Conservation (phyloP, 768 basidiomycete genomes). For the Boletus pseudopeckii region DNA sequence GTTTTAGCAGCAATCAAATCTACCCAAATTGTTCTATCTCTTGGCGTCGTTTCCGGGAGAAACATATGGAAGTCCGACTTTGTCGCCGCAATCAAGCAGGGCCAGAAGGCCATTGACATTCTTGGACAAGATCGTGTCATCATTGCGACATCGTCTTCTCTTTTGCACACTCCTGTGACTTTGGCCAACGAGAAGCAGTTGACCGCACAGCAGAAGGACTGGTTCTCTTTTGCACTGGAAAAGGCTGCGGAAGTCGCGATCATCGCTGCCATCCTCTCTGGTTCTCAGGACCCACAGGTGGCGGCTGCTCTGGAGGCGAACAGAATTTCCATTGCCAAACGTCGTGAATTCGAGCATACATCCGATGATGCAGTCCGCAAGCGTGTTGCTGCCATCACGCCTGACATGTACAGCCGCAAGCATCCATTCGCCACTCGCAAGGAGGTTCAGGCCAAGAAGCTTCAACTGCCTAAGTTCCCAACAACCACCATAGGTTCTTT, state of each 20-base stretch:
- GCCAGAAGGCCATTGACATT: slow-evolving; percentile 77
- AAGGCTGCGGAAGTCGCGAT: slow-evolving; percentile 88
- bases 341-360: slow-evolving; percentile 89
- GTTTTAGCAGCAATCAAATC: slow-evolving; percentile 81
- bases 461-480: slow-evolving; percentile 94
- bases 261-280: slow-evolving; percentile 82
- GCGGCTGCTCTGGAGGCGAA: slow-evolving; percentile 82
- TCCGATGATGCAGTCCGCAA: slow-evolving; percentile 95
- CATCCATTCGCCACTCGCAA: slow-evolving; percentile 84
- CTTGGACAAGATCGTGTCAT: slow-evolving; percentile 89
- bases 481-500: slow-evolving; percentile 99
- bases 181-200: slow-evolving; percentile 90
- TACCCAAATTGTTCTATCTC: slow-evolving; percentile 78
- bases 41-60: slow-evolving; percentile 95
- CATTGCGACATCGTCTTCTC: slow-evolving; percentile 93
- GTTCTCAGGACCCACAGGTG: slow-evolving; percentile 73
- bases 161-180: slow-evolving; percentile 97
- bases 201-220: slow-evolving; percentile 85
- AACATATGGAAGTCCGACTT: slow-evolving; percentile 99
- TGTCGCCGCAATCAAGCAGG: slow-evolving; percentile 72
- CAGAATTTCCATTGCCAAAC: slow-evolving; percentile 85
- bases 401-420: slow-evolving; percentile 82
- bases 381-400: slow-evolving; percentile 89
- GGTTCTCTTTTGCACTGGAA: slow-evolving; percentile 98
- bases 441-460: slow-evolving; percentile 82